These are phyloP conservation scores for Prunus davidiana DNA, from an alignment of 306 rosid species.

Conservation along the genomic window DNA sequence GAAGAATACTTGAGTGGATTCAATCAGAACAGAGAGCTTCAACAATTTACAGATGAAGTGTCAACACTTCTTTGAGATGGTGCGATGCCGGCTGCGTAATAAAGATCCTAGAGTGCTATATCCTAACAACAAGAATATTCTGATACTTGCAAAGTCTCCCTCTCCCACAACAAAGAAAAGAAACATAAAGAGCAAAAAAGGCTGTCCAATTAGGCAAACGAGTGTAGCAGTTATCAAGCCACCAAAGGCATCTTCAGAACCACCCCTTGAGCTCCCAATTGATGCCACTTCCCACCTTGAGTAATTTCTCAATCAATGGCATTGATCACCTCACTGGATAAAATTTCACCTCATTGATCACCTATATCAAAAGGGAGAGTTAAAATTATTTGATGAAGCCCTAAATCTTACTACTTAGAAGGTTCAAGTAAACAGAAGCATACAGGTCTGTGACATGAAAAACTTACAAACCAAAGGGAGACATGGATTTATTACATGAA, in stretches of 20 bases:
- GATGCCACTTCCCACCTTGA: not conserved
- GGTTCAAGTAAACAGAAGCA: not conserved
- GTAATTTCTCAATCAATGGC: conserved; percentile 9
- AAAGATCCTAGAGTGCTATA: not conserved
- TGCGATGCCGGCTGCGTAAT: not conserved
- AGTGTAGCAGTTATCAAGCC: conserved; percentile 3
- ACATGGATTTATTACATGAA: not conserved
- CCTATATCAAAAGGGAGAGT: conserved; percentile 17
- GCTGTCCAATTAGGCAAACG: not conserved
- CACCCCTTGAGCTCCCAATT: not conserved
- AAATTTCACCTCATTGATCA: not conserved
- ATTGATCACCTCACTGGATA: conserved; percentile 1
- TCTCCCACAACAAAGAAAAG: not conserved
- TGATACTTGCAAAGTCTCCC: not conserved
- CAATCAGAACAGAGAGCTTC: not conserved
- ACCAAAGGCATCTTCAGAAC: not conserved
- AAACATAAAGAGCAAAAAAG: not conserved
- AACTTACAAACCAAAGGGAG: not conserved
- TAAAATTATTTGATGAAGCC: not conserved
- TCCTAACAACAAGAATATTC: not conserved
- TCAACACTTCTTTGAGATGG: not conserved
- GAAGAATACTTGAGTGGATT: not conserved
- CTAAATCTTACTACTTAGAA: not conserved
- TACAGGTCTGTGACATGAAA: not conserved
- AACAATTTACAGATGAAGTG: not conserved